Percentiles rank a stretch among this genome's conserved stretches.
These are phyloP conservation scores for Serendipita sp. DNA, from an alignment of 768 basidiomycete species.

Conservation along the genomic window DNA sequence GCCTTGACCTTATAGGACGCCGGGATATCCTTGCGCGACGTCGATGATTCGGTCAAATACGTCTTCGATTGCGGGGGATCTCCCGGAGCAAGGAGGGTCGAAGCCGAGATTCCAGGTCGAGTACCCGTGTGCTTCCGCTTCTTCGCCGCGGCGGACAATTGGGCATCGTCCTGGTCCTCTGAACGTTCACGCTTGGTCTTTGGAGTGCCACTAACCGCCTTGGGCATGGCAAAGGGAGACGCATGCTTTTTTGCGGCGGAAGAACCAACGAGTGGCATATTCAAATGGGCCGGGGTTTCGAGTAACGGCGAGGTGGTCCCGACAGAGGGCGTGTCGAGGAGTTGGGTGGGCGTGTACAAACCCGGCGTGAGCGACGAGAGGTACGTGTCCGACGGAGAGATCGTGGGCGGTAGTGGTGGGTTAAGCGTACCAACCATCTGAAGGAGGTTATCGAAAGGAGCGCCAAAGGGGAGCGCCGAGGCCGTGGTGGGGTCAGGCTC, in stretches of 20 bases:
- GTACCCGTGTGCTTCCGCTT: conserved; percentile 40
- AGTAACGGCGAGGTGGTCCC: conserved; percentile 4
- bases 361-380: not conserved
- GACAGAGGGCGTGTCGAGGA: conserved; percentile 3
- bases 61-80: conserved; percentile 68
- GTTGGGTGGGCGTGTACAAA: not conserved
- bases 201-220: not conserved
- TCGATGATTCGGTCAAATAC: conserved; percentile 57
- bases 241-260: not conserved
- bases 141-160: conserved; percentile 13
- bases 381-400: not conserved
- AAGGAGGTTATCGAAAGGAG: not conserved
- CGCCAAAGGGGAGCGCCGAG: not conserved
- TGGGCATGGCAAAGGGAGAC: not conserved
- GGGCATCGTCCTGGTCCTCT: not conserved
- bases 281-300: not conserved
- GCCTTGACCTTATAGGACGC: conserved; percentile 43
- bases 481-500: not conserved
- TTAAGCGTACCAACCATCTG: not conserved
- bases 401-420: not conserved
- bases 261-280: not conserved
- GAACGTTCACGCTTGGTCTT: not conserved
- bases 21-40: conserved; percentile 66
- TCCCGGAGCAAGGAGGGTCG: conserved; percentile 46
- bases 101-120: conserved; percentile 52